Base-by-base conservation (phyloP, 2,329 filamentous ascomycete species). In the Pseudofabraea citricarpa region DNA sequence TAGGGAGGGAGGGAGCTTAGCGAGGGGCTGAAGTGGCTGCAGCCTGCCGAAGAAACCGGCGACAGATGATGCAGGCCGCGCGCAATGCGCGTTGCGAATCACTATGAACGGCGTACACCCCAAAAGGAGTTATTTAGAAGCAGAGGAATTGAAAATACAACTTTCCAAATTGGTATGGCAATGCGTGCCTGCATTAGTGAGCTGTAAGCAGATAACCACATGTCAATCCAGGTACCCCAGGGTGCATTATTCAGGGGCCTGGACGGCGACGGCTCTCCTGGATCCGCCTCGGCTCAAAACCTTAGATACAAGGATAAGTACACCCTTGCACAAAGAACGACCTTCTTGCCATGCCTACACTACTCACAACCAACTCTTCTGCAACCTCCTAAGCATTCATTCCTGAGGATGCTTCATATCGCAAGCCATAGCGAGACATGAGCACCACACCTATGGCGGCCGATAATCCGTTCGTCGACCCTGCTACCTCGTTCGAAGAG, bases 401-500 rank as follows among this genome's bases (percentile, higher is more conserved):
- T 10, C 27, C 32, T 27, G 23, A 54, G 43, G 40, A 56, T 54
- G 51, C 50, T 49, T 44, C 32, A 31, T 44, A 22, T 47, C 44
- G 38, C 40, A 35, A 46, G 36, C 38, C 37, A 10, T n/a, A 33
- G 21, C 20, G 36, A 41, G 41, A 50, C 18, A 53, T 56, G 48
- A 51, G 47, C 27, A 52, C 47, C 32, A 43, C 54, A 55, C 45
- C 55, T 44, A 44, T 46, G 35, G 44, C 51, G 24, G 40, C 48
- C 21, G 57, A 59, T 31, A 59, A 67, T 56, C 64, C 64, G 19
- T 66, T 67, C 50, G 56, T 58, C 36, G 64, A 66, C 48, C 59
- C 62, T 35, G 52, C 52, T 18, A 43, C 56, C 26, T 56, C 55
- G 18, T 51, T 57, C 36, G 59, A 62, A 23, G 58, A 60, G 39